Evolutionary conservation across 2,329 filamentous ascomycete genomes (phyloP), one percentile per base, ranked within the genome.

Genomic region (Daldinia sp.): DNA sequence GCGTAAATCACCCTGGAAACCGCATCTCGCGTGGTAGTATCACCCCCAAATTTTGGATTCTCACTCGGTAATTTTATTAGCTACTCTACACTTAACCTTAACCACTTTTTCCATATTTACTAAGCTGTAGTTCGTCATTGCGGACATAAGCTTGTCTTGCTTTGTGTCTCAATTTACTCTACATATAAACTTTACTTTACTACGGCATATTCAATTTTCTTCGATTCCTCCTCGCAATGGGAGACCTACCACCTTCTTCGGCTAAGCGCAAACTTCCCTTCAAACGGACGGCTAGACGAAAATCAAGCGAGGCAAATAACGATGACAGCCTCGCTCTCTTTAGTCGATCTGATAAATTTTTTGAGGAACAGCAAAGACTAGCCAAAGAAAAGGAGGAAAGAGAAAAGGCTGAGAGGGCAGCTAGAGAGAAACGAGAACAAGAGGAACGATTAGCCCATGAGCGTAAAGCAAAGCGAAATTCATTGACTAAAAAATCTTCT

Each of bases 271-370:
- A 79, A 69, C 77, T 84, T 1, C 82, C 82, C 0, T 84, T 84
- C 72, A 84, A 84, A 64, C 80, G 80, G 10, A 83, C 81, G 1
- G 80, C 77, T 17, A 72, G 80, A 64, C 79, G 77, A 45, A 71
- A 71, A 41, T 69, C 73, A 1, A 67, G 64, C 21, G 71, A 76
- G 1, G 73, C 70, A n/a, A 57, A 71, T 58, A 53, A 45, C 35
- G 77, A 75, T 25, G 77, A 80, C 51, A 73, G 72, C 2, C 76
- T 87, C 9, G 76, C 76, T 1, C 74, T 87, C 4, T 87, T 87
- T 65, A 78, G 80, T 39, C 81, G 82, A 4, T 77, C 81, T 10
- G 81, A 80, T 63, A 77, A 81, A 59, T 83, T 85, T 71, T 83
- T 82, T 51, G 78, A 79, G n/a, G 78, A 82, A 29, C 75, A 73